phyloP scores from a whole-genome alignment of 768 basidiomycete species.

The Amanita rimosa region DNA sequence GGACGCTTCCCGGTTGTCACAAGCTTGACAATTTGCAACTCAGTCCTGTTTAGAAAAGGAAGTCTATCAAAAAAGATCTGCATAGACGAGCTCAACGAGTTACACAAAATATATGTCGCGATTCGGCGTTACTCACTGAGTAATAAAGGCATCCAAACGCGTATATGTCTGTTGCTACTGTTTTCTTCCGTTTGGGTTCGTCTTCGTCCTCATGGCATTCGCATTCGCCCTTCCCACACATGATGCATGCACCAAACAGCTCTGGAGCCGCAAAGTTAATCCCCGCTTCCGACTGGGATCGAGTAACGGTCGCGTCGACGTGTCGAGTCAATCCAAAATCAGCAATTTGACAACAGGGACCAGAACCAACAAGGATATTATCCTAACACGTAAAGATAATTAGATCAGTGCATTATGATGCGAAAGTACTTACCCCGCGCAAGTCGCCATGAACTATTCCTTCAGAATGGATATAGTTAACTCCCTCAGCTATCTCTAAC shows the following conservation, averaged over 20 bases:
- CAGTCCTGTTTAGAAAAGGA: neutral
- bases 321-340: constrained; percentile 2
- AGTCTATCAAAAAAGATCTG: neutral
- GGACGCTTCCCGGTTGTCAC: neutral
- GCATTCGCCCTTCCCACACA: neutral
- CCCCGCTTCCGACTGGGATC: neutral
- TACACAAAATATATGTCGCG: neutral
- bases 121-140: neutral
- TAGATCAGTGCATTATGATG: neutral
- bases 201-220: neutral
- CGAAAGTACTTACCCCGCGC: neutral
- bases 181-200: neutral
- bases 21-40: neutral
- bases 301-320: neutral
- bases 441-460: constrained; percentile 1
- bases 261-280: constrained; percentile 2
- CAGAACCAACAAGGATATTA: neutral
- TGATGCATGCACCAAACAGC: neutral
- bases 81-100: neutral
- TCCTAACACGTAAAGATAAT: neutral
- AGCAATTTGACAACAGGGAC: neutral
- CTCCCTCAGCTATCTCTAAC: neutral
- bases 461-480: constrained; percentile 2
- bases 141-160: constrained; percentile 3
- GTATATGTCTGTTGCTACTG: neutral